Percentiles rank a stretch among this genome's conserved stretches.
phyloP scores from a whole-genome alignment of 768 basidiomycete species.

The Termitomyces sp. region DNA sequence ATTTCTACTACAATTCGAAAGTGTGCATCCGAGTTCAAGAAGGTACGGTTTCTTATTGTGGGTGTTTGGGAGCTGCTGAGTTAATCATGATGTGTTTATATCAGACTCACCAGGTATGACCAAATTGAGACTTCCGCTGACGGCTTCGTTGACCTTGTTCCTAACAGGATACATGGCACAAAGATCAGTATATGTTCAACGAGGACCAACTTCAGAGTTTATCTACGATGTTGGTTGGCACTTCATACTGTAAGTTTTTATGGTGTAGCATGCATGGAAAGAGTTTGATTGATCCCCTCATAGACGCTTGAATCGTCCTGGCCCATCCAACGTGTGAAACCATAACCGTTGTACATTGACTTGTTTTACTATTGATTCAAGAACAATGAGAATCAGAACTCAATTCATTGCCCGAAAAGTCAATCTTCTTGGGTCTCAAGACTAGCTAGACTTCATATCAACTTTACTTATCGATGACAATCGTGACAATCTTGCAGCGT shows the following conservation, averaged over 20 bases:
- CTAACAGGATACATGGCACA: constrained; percentile 83
- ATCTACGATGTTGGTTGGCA: constrained; percentile 85
- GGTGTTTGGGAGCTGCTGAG: constrained; percentile 9
- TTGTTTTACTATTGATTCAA: background rate
- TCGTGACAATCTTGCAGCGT: constrained; percentile 14
- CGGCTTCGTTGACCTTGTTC: constrained; percentile 6
- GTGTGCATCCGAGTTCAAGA: constrained; percentile 82
- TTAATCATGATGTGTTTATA: constrained; percentile 16
- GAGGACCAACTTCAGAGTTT: constrained; percentile 87
- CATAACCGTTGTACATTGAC: background rate
- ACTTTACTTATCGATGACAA: constrained; percentile 15
- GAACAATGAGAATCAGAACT: background rate
- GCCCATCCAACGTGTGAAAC: background rate
- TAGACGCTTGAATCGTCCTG: constrained; percentile 1
- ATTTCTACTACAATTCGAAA: constrained; percentile 87
- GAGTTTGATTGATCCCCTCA: background rate
- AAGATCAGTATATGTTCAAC: constrained; percentile 80
- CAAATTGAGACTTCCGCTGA: constrained; percentile 5
- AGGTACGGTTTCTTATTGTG: constrained; percentile 37
- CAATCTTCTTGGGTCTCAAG: background rate
- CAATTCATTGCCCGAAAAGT: background rate
- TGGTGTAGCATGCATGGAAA: background rate
- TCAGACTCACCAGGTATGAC: constrained; percentile 57
- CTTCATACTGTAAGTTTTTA: constrained; percentile 68
- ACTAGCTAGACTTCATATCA: background rate